Evolutionary conservation across 176 grass and related monocot genomes (phyloP).

Genomic region (Secale cereale): DNA sequence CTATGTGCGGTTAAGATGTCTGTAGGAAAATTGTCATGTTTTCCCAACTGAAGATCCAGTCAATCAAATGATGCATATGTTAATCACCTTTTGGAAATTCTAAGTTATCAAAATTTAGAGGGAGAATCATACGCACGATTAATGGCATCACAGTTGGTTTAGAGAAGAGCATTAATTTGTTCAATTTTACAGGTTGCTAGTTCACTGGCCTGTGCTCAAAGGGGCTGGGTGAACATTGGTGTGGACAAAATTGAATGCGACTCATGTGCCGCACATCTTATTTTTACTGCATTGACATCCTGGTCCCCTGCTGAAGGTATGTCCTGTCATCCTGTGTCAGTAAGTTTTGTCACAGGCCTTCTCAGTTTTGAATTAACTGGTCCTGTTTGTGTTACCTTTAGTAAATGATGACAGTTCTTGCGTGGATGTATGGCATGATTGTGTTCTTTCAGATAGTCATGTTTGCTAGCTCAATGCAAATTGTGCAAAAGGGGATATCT

Average conservation of each 20-base stretch:
- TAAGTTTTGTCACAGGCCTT: neutral
- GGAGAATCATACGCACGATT: neutral
- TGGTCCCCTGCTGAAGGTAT: conserved; percentile 94
- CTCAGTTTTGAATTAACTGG: conserved; percentile 1
- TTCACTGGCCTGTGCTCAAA: conserved; percentile 74
- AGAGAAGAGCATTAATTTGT: conserved; percentile 20
- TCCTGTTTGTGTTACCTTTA: conserved; percentile 12
- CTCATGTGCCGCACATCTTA: conserved; percentile 80
- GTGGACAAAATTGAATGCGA: conserved; percentile 86
- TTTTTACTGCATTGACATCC: conserved; percentile 56
- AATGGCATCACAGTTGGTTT: neutral
- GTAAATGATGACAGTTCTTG: neutral
- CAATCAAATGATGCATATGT: neutral
- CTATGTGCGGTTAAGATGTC: neutral
- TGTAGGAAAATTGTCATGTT: neutral
- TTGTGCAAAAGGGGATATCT: neutral
- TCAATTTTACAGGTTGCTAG: conserved; percentile 66
- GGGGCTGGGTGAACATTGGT: conserved; percentile 89
- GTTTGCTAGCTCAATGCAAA: conserved; percentile 15
- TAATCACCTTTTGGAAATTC: neutral
- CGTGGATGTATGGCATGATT: neutral
- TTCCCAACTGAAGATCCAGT: neutral
- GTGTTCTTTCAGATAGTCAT: neutral
- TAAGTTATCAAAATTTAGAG: conserved; percentile 12
- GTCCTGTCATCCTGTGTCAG: neutral